Conservation (phyloP, 352 stramenopile species). For the Thraustochytrium striatum region DNA sequence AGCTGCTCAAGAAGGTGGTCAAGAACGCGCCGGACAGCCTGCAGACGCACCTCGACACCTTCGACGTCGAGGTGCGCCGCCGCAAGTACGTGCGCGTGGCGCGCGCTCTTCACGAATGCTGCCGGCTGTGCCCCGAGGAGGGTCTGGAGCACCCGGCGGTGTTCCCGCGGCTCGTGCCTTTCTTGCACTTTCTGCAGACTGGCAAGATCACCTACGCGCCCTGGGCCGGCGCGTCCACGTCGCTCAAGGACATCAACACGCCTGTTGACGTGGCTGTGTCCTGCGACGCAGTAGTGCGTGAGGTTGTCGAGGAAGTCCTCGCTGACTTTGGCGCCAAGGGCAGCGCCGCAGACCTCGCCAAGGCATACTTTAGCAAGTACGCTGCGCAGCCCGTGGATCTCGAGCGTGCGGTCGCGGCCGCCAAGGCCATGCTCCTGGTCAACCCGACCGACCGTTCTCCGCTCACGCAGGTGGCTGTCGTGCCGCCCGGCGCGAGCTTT, state of each 20-base stretch:
- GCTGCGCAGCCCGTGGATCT: no score
- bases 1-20: slow-evolving; percentile 63
- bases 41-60: slow-evolving; percentile 65
- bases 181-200: slow-evolving; percentile 7
- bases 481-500: no score
- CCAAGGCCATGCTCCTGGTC: no score
- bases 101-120: slow-evolving; percentile 54
- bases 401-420: no score
- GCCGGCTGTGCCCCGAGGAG: neutral
- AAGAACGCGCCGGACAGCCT: slow-evolving; percentile 60
- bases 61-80: slow-evolving; percentile 69
- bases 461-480: no score
- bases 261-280: neutral
- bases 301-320: no score
- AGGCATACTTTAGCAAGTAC: no score
- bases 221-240: slow-evolving; percentile 3
- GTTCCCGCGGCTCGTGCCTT: slow-evolving; percentile 4
- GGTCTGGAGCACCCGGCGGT: neutral
- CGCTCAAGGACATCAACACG: neutral
- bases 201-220: slow-evolving; percentile 31
- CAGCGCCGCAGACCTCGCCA: no score
- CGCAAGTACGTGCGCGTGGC: slow-evolving; percentile 69
- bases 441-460: no score
- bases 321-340: no score
- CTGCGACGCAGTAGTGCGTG: no score